These are phyloP conservation scores for Pseudogymnoascus sp. DNA, from an alignment of 2,329 filamentous ascomycete genomes.

Conservation along the genomic window DNA sequence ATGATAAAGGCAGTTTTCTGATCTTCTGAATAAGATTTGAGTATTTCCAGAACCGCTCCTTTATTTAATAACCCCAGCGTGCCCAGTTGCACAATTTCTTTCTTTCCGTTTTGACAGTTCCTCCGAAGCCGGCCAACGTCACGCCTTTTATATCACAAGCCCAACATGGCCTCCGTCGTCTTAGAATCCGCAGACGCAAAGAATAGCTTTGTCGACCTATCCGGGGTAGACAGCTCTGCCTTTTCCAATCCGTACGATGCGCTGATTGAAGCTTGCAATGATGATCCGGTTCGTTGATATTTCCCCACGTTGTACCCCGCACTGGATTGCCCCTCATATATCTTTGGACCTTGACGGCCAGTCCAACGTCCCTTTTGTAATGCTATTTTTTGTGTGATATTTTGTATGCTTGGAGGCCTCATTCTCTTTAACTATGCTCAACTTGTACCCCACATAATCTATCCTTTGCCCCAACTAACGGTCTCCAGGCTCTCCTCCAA, in stretches of 20 bases:
- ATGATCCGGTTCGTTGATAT: conserved; percentile 25
- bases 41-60: neutral
- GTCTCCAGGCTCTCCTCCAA: conserved; percentile 24
- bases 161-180: conserved; percentile 17
- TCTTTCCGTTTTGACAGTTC: neutral
- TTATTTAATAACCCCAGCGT: neutral
- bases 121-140: neutral
- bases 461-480: neutral
- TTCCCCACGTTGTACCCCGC: neutral
- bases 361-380: neutral
- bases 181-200: conserved; percentile 22
- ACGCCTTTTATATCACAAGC: neutral
- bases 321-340: neutral
- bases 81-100: neutral
- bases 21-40: neutral
- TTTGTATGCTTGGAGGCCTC: no score
- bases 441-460: neutral
- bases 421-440: neutral
- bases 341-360: neutral
- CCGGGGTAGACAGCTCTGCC: conserved; percentile 24
- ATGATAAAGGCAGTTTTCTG: neutral
- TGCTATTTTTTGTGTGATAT: neutral
- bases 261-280: conserved; percentile 27
- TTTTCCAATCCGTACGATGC: conserved; percentile 29
- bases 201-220: conserved; percentile 30